phyloP scores from a whole-genome alignment of 2,329 filamentous ascomycete species.

The Ceratocystiopsis sp. region DNA sequence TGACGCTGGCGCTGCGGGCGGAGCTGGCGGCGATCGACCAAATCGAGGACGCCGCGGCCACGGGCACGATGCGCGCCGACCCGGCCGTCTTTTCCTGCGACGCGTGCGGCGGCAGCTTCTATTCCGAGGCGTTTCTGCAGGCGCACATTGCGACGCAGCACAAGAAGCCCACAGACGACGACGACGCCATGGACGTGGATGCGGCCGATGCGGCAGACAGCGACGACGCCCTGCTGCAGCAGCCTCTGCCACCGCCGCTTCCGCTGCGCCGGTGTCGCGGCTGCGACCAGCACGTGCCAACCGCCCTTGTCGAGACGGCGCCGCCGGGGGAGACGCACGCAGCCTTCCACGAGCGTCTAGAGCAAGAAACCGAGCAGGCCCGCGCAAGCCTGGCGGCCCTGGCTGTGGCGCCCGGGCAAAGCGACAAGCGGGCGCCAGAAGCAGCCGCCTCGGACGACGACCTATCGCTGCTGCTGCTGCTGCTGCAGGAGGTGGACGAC shows the following conservation, averaged over 20 bases:
- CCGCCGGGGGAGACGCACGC: conserved; percentile 7
- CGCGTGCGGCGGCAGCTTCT: conserved; percentile 5
- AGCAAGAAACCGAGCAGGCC: conserved; percentile 1
- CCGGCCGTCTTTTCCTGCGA: conserved; percentile 1
- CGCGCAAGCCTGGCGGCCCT: background rate
- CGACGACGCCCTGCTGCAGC: background rate
- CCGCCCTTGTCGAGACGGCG: conserved; percentile 1
- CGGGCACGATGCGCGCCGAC: no score
- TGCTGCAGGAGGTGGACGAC: background rate
- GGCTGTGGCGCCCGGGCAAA: no score
- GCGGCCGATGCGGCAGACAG: no score
- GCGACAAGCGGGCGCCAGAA: no score
- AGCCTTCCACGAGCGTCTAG: conserved; percentile 8
- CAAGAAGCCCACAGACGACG: background rate
- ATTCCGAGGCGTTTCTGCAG: conserved; percentile 5
- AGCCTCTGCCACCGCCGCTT: no score
- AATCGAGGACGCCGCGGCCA: no score
- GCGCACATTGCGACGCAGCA: conserved; percentile 8
- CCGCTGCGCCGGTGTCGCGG: conserved; percentile 5
- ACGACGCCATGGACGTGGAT: no score
- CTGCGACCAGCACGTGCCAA: conserved; percentile 6
- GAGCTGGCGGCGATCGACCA: conserved; percentile 51
- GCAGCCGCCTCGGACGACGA: no score
- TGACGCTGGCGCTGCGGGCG: conserved; percentile 47
- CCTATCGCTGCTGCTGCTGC: no score